Evolutionary conservation across 805 yeast genomes (phyloP).

Genomic region (Saccharomycopsis selenospora): DNA sequence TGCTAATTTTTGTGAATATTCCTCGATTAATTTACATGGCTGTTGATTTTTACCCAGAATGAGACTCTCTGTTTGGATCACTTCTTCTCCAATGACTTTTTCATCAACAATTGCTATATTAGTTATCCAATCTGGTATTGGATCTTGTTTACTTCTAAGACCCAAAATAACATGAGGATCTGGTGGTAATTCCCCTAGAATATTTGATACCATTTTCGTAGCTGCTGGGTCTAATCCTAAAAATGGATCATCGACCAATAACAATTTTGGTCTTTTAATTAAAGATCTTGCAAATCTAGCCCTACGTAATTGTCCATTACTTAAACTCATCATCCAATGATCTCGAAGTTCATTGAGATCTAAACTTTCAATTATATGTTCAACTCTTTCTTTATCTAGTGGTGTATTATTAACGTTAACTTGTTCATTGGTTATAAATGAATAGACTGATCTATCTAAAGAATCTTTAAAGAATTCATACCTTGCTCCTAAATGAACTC

Average conservation of each 20-base stretch:
- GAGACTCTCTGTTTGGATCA: constrained; percentile 7
- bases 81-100: constrained; percentile 17
- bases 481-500: constrained; percentile 71
- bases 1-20: not conserved
- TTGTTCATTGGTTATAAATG: constrained; percentile 9
- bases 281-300: constrained; percentile 79
- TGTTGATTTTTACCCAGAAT: not conserved
- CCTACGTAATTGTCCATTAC: constrained; percentile 91
- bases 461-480: constrained; percentile 84
- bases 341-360: constrained; percentile 49
- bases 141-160: constrained; percentile 61
- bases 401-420: constrained; percentile 18
- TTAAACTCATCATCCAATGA: constrained; percentile 78
- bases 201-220: constrained; percentile 47
- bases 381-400: constrained; percentile 33
- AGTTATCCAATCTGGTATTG: constrained; percentile 71
- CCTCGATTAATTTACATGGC: not conserved
- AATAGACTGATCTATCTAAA: constrained; percentile 51
- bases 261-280: constrained; percentile 52
- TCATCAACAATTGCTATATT: constrained; percentile 58
- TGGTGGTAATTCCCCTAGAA: constrained; percentile 39
- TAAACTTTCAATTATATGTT: constrained; percentile 41
- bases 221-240: constrained; percentile 83
- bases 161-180: constrained; percentile 63
- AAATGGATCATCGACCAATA: constrained; percentile 86